Evolutionary conservation across 257 asterid genomes (phyloP).

Genomic region (Salvia splendens): DNA sequence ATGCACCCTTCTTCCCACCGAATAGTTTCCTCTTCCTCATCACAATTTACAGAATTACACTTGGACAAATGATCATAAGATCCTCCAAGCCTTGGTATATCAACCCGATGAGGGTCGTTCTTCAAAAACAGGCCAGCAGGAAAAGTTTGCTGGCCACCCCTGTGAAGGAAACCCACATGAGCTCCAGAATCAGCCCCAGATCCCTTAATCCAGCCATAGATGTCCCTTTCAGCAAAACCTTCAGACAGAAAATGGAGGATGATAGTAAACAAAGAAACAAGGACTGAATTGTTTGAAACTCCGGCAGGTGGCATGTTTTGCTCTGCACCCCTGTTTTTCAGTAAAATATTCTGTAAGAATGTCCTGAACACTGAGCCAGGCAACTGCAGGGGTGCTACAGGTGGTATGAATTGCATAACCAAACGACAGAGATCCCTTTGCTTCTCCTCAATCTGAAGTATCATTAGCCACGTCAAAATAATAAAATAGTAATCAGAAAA

Average conservation of each 20-base stretch:
- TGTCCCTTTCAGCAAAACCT: slow-evolving; percentile 65
- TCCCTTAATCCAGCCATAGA: slow-evolving; percentile 72
- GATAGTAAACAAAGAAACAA: slow-evolving; percentile 74
- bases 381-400: slow-evolving; percentile 65
- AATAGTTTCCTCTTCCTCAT: slow-evolving; percentile 68
- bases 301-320: slow-evolving; percentile 93
- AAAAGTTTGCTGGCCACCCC: slow-evolving; percentile 85
- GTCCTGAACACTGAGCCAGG: slow-evolving; percentile 91
- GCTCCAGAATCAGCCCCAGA: slow-evolving; percentile 53
- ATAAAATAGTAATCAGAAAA: slow-evolving; percentile 16
- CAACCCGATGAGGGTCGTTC: slow-evolving; percentile 82
- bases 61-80: slow-evolving; percentile 73
- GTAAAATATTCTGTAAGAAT: slow-evolving; percentile 75
- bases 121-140: slow-evolving; percentile 77
- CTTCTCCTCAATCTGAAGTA: slow-evolving; percentile 84
- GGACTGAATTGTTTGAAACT: slow-evolving; percentile 89
- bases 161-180: slow-evolving; percentile 87
- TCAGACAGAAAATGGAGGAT: slow-evolving; percentile 92
- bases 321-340: slow-evolving; percentile 94
- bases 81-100: slow-evolving; percentile 92
- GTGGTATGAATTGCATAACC: slow-evolving; percentile 91
- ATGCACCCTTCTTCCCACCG: slow-evolving; percentile 96
- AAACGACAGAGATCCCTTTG: slow-evolving; percentile 89
- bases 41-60: slow-evolving; percentile 50
- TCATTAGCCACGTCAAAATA: slow-evolving; percentile 21